phyloP scores from a whole-genome alignment of 2,329 filamentous ascomycete species.

The Colletotrichum salicis region DNA sequence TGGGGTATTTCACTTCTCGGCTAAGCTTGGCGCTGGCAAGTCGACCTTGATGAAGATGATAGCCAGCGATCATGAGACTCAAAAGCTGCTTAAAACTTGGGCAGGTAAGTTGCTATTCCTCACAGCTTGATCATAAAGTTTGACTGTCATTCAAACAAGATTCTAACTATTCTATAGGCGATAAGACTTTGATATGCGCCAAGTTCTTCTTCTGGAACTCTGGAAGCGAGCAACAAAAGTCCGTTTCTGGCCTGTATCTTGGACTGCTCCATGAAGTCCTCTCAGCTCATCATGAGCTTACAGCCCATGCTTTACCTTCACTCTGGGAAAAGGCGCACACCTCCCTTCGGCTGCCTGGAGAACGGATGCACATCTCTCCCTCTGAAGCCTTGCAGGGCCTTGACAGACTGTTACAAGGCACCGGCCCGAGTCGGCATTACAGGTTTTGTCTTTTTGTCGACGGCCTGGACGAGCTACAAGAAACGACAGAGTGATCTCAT shows the following conservation, averaged over 20 bases:
- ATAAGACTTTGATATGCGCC: neutral
- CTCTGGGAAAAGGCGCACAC: neutral
- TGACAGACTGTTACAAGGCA: neutral
- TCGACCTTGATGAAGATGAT: neutral
- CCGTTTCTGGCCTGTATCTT: neutral
- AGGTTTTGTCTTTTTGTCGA: neutral
- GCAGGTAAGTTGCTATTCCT: neutral
- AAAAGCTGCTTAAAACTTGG: neutral
- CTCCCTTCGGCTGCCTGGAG: neutral
- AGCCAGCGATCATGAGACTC: neutral
- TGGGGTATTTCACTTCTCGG: neutral
- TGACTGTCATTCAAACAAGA: no score
- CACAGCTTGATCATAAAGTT: no score
- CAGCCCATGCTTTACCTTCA: neutral
- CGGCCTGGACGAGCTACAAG: neutral
- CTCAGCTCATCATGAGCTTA: neutral
- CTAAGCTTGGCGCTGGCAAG: neutral
- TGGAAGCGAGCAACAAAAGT: neutral
- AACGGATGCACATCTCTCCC: neutral
- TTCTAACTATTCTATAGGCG: neutral
- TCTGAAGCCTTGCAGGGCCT: neutral
- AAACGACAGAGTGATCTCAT: neutral
- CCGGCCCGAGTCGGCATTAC: neutral
- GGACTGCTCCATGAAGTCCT: neutral
- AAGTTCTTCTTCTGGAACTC: neutral